Conservation (phyloP, 2,329 filamentous ascomycete genomes). For the Diplodia scrobiculata region DNA sequence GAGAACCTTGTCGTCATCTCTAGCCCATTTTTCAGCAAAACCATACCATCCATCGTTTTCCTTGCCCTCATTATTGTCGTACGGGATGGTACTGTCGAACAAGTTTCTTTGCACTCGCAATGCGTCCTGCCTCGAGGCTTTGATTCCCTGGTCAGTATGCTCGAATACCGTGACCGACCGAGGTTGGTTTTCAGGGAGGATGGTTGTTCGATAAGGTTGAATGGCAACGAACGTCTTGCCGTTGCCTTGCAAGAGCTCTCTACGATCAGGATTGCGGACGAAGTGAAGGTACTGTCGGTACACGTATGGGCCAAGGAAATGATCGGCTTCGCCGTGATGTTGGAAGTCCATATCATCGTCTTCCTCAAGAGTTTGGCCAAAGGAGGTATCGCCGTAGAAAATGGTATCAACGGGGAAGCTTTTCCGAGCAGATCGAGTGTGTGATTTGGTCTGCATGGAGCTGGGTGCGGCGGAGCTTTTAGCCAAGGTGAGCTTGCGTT, state of each 20-base stretch:
- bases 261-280: constrained; percentile 31
- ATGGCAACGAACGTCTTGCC: constrained; percentile 36
- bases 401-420: constrained; percentile 38
- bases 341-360: constrained; percentile 30
- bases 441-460: not conserved
- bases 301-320: constrained; percentile 36
- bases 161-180: constrained; percentile 41
- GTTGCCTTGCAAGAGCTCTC: constrained; percentile 31
- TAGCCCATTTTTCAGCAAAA: constrained; percentile 47
- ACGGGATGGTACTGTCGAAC: constrained; percentile 32
- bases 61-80: constrained; percentile 33
- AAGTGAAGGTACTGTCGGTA: constrained; percentile 37
- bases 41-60: constrained; percentile 36
- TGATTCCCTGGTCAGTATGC: constrained; percentile 29
- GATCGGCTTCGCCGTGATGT: not conserved
- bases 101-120: constrained; percentile 28
- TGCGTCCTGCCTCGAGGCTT: constrained; percentile 38
- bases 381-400: constrained; percentile 36
- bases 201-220: constrained; percentile 37
- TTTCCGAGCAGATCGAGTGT: not conserved
- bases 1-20: constrained; percentile 50
- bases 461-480: constrained; percentile 32
- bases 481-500: constrained; percentile 38
- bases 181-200: constrained; percentile 30
- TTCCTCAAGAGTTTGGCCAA: constrained; percentile 28